Conservation (phyloP, 139 green algal genomes). For the Volvox reticuliferus region DNA sequence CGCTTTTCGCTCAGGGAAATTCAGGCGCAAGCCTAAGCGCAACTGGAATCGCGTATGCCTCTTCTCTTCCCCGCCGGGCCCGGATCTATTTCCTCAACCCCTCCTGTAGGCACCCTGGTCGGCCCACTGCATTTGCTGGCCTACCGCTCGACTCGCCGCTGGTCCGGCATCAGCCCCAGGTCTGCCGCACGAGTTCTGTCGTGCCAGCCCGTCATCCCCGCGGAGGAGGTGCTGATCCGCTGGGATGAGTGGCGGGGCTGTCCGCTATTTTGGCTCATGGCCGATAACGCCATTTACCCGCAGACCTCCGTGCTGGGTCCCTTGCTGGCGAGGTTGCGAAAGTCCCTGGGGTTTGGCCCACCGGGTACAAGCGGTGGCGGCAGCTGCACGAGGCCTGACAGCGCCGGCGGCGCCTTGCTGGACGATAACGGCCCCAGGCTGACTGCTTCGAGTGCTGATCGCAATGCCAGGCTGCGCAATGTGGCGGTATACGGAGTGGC, state of each 20-base stretch:
- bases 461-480: too few relatives aligned
- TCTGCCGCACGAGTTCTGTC: not conserved
- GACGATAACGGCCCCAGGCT: too few relatives aligned
- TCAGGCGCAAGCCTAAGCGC: too few relatives aligned
- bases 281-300: not conserved
- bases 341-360: not conserved
- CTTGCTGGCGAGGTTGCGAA: not conserved
- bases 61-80: not conserved
- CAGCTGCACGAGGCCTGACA: not conserved
- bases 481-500: too few relatives aligned
- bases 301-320: not conserved
- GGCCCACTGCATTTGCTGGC: not conserved
- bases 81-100: not conserved
- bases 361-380: not conserved
- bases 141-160: conserved; percentile 5
- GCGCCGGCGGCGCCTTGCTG: too few relatives aligned
- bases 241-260: conserved; percentile 6
- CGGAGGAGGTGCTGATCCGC: not conserved
- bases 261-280: conserved; percentile 19
- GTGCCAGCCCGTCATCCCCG: not conserved
- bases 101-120: not conserved
- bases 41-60: not conserved
- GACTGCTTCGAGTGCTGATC: too few relatives aligned
- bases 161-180: conserved; percentile 5
- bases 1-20: too few relatives aligned